Percentiles rank a stretch among this genome's conserved stretches.
phyloP scores from a whole-genome alignment of 805 yeast genomes.

The Candida ficus region DNA sequence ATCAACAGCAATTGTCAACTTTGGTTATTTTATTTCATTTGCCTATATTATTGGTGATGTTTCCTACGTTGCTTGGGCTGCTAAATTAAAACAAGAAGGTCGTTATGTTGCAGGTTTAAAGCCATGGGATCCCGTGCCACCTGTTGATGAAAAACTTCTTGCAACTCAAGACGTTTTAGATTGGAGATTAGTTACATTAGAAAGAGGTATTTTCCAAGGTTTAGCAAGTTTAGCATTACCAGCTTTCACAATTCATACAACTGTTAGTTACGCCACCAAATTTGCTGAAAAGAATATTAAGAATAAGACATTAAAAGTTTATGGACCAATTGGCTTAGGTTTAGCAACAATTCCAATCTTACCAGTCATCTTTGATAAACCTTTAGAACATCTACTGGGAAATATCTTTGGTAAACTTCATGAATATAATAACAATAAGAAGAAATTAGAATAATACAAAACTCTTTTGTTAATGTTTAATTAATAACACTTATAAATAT shows the following conservation, averaged over 20 bases:
- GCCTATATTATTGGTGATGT: slow-evolving; percentile 72
- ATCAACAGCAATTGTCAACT: slow-evolving; percentile 55
- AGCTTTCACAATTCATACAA: slow-evolving; percentile 76
- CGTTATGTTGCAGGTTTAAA: slow-evolving; percentile 50
- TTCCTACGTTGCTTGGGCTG: slow-evolving; percentile 66
- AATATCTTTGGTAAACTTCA: slow-evolving; percentile 37
- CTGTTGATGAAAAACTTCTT: slow-evolving; percentile 26
- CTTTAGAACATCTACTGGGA: slow-evolving; percentile 68
- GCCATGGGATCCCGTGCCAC: slow-evolving; percentile 62
- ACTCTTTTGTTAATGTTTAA: too few relatives aligned
- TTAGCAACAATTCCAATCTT: slow-evolving; percentile 70
- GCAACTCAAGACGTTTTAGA: slow-evolving; percentile 35
- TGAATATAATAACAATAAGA: slow-evolving; percentile 20
- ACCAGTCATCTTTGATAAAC: slow-evolving; percentile 78
- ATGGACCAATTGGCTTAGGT: slow-evolving; percentile 79
- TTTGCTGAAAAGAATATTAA: slow-evolving; percentile 51
- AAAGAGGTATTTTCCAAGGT: slow-evolving; percentile 76
- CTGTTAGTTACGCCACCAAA: slow-evolving; percentile 64
- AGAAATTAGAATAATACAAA: slow-evolving; percentile 13
- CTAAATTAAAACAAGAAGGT: slow-evolving; percentile 61
- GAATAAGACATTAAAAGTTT: slow-evolving; percentile 44
- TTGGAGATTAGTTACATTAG: slow-evolving; percentile 59
- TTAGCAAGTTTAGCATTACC: slow-evolving; percentile 86
- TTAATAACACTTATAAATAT: not conserved
- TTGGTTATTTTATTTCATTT: slow-evolving; percentile 76